Conservation (phyloP, 345 rosid species). For the Gossypium stocksii region DNA sequence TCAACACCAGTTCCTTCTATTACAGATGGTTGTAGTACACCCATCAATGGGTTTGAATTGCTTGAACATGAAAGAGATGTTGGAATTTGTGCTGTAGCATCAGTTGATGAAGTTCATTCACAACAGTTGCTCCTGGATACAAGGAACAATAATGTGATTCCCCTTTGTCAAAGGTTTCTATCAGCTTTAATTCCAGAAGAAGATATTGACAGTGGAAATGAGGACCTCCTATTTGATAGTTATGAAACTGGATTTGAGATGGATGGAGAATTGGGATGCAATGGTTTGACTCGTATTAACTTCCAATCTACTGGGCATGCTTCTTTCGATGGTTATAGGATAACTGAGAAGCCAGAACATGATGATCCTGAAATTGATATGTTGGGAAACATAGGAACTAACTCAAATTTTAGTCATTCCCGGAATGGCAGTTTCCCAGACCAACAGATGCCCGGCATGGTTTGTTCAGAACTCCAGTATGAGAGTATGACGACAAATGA, state of each 20-base stretch:
- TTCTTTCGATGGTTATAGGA: constrained; percentile 44
- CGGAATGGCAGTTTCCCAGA: constrained; percentile 44
- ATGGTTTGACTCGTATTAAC: constrained; percentile 44
- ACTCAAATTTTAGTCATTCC: constrained; percentile 36
- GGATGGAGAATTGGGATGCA: constrained; percentile 58
- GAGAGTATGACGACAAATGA: constrained; percentile 55
- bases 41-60: constrained; percentile 34
- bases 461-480: constrained; percentile 52
- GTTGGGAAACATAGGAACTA: constrained; percentile 28
- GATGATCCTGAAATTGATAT: constrained; percentile 50
- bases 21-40: constrained; percentile 21
- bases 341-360: constrained; percentile 42
- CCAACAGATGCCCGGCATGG: constrained; percentile 32
- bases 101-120: constrained; percentile 28
- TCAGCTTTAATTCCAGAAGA: constrained; percentile 88
- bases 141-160: constrained; percentile 36
- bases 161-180: constrained; percentile 74
- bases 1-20: constrained; percentile 24
- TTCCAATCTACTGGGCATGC: constrained; percentile 31
- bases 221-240: constrained; percentile 44
- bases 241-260: constrained; percentile 51
- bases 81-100: constrained; percentile 20
- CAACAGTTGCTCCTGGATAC: constrained; percentile 30
- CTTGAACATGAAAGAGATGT: constrained; percentile 27
- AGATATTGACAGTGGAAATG: constrained; percentile 40